Percentiles rank a stretch among this genome's conserved stretches.
Conservation (phyloP, 2,329 filamentous ascomycete genomes). For the Daldinia sp. region DNA sequence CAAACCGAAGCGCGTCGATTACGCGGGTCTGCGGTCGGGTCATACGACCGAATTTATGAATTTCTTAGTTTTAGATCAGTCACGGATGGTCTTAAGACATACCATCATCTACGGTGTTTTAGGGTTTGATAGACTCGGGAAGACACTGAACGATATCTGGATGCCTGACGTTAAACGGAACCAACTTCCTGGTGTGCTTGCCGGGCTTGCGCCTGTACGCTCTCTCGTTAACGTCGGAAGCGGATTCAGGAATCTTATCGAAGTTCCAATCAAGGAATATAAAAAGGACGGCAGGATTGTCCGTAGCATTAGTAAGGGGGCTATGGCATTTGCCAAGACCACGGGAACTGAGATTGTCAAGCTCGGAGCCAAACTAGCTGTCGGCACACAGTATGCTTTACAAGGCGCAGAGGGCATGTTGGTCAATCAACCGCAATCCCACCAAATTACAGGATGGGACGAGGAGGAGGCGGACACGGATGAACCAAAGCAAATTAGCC, state of each 20-base stretch:
- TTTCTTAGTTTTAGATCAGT: constrained; percentile 89
- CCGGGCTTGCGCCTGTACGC: constrained; percentile 88
- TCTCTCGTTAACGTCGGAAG: constrained; percentile 90
- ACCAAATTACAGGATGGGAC: constrained; percentile 57
- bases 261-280: constrained; percentile 92
- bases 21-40: constrained; percentile 88
- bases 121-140: constrained; percentile 88
- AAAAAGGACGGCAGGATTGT: constrained; percentile 92
- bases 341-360: constrained; percentile 95
- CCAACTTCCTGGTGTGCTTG: constrained; percentile 87
- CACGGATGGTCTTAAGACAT: constrained; percentile 84
- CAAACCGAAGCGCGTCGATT: constrained; percentile 98
- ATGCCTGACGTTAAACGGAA: constrained; percentile 90
- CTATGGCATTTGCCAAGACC: constrained; percentile 87
- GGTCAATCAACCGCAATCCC: constrained; percentile 52
- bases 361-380: constrained; percentile 90
- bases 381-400: constrained; percentile 92
- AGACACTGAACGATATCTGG: constrained; percentile 95
- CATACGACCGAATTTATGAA: constrained; percentile 99
- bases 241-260: constrained; percentile 84
- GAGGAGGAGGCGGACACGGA: constrained; percentile 71
- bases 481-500: constrained; percentile 80
- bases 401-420: constrained; percentile 88
- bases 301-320: constrained; percentile 90
- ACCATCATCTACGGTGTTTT: constrained; percentile 92